Conservation (phyloP, 2,329 filamentous ascomycete genomes). For the Hirsutella minnesotensis region DNA sequence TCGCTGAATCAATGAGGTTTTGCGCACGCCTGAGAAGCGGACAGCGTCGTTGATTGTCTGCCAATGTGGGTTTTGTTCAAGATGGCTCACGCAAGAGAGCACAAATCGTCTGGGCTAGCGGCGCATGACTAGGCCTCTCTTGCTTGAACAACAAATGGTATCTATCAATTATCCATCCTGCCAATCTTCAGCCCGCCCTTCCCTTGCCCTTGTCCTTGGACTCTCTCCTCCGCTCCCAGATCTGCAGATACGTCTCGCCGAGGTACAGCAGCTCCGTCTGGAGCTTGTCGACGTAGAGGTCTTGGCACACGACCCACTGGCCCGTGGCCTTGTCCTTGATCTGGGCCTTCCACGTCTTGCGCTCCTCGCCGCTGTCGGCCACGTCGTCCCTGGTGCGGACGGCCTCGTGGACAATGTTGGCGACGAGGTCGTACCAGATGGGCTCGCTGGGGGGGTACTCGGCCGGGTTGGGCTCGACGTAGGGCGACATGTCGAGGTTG, state of each 20-base stretch:
- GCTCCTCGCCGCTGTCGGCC: slow-evolving; percentile 77
- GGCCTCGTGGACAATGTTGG: slow-evolving; percentile 84
- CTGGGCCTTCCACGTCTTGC: slow-evolving; percentile 90
- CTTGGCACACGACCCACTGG: slow-evolving; percentile 89
- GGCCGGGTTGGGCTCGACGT: slow-evolving; percentile 75
- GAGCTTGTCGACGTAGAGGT: slow-evolving; percentile 83
- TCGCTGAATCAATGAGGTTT: too few species aligned
- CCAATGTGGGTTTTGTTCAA: neutral
- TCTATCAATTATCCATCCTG: too few species aligned
- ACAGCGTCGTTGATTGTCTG: neutral
- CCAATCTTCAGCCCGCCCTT: slow-evolving; percentile 15
- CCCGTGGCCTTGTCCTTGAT: slow-evolving; percentile 67
- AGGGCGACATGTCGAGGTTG: slow-evolving; percentile 74
- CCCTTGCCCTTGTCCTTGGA: slow-evolving; percentile 17
- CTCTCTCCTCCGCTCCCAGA: slow-evolving; percentile 77
- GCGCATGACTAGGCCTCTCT: neutral
- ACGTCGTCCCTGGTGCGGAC: slow-evolving; percentile 71
- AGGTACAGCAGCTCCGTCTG: slow-evolving; percentile 84
- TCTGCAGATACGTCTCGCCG: slow-evolving; percentile 88
- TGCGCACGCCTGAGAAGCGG: neutral
- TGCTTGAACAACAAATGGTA: too few species aligned
- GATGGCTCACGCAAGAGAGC: too few species aligned
- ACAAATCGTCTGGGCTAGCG: too few species aligned
- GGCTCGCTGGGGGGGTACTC: slow-evolving; percentile 64
- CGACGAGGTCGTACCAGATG: slow-evolving; percentile 89